Evolutionary conservation across 345 rosid genomes (phyloP), one percentile per base, ranked within the genome.

Genomic region (Melaleuca quinquenervia): DNA sequence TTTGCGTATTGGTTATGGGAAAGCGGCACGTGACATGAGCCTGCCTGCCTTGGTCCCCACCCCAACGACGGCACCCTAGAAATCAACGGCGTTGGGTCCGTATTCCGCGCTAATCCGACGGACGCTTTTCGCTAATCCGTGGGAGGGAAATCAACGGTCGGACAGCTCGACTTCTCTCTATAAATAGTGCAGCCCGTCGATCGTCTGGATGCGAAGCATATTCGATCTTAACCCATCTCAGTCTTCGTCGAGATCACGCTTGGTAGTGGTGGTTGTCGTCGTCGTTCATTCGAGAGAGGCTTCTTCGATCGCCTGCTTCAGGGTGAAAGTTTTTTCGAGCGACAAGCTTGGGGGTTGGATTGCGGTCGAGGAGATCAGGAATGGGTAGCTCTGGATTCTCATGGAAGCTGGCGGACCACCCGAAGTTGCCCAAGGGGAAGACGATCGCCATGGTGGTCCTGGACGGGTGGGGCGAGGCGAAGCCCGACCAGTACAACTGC

Each of bases 381-480:
- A 94, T 95, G 99, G 94, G 92, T 44, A 91, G 91, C 90, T 75
- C 93, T 20, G 92, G 86, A 58, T 60, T 84, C 82, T 87, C 92
- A 21, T 96, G 93, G 93, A 92, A 93, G 82, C 88, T 96, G 93
- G 94, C 91, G 86, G 97, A 96, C 89, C 99, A 97, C 86, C 95
- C 94, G 14, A 92, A 89, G 90, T 93, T 97, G 13, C 95, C 96
- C 2, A 96, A 94, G 90, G 96, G 95, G 52, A 97, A 95, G 91
- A 88, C 92, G 50, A 52, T 97, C 9, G 99, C 95, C 50, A 27
- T 96, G 86, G 90, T 97, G n/a, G 98, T 97, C 50, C 90, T 96
- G 88, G 99, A 97, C 90, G 99, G 99, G 0, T 97, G 99, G 99
- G 99, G 98, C 11, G 99, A 97, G 92, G 92, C 93, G 83, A 93